Base-by-base conservation (phyloP, 2,329 filamentous ascomycete species). In the Cercospora zeina region DNA sequence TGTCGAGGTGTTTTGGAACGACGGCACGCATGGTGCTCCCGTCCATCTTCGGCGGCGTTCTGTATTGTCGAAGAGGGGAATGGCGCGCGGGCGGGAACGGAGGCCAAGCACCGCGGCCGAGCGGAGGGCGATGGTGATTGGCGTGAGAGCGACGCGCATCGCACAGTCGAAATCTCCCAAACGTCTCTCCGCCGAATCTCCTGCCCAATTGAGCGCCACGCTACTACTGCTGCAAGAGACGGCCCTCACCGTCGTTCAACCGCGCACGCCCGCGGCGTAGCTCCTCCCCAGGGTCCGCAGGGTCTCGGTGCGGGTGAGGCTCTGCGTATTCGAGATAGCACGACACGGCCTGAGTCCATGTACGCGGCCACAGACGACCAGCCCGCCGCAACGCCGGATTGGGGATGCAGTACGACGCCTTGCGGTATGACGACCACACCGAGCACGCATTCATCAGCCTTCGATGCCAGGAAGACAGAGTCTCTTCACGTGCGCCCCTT, bases 401-500 rank as follows among this genome's bases (percentile, higher is more conserved):
- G 24, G 3, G 24, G 3, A 27, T n/a, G n/a, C n/a, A n/a, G n/a
- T n/a, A n/a, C n/a, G n/a, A n/a, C n/a, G n/a, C n/a, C n/a, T n/a
- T n/a, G n/a, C n/a, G n/a, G n/a, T n/a, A n/a, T n/a, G n/a, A n/a
- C n/a, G n/a, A n/a, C n/a, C n/a, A n/a, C n/a, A n/a, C n/a, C n/a
- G n/a, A n/a, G n/a, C n/a, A n/a, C n/a, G n/a, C n/a, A n/a, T n/a
- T n/a, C n/a, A n/a, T n/a, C n/a, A n/a, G 21, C 39, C 39, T 45
- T 45, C 19, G 10, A 27, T 16, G 39, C 39, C 39, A 45, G 39
- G 39, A 45, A 45, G 39, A 45, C 56, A n/a, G 56, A 24, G 53
- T 51, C 42, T 49, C 54, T 42, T 54, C 55, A 61, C 65, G 62
- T 61, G 59, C 56, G 50, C 58, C 65, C 65, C 65, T 67, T 62